Conservation (phyloP, 768 basidiomycete genomes). For the Kwoniella heveanensis region DNA sequence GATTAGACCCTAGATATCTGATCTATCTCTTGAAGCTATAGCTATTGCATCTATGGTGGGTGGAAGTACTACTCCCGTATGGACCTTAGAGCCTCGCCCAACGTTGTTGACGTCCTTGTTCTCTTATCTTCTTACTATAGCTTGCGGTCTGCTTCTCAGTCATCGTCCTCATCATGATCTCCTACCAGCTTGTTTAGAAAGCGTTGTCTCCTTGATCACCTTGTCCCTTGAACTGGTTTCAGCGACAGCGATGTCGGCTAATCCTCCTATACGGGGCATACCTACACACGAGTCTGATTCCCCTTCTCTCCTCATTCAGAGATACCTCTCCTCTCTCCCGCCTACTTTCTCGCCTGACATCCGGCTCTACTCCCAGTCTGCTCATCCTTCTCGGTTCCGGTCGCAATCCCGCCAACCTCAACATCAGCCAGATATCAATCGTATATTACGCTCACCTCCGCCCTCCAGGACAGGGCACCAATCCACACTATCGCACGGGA, state of each 20-base stretch:
- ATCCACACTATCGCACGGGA: background rate
- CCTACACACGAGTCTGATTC: constrained; percentile 14
- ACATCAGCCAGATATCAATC: too few species aligned
- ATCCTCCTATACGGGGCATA: constrained; percentile 33
- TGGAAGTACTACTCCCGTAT: too few species aligned
- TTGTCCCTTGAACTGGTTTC: background rate
- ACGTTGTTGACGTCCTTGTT: too few species aligned
- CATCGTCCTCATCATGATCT: background rate
- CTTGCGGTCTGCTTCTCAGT: too few species aligned
- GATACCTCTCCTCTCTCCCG: constrained; percentile 26
- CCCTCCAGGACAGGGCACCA: too few species aligned
- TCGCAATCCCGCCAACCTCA: background rate
- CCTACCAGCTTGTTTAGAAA: background rate
- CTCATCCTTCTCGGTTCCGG: too few species aligned
- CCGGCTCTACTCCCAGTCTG: too few species aligned
- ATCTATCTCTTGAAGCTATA: background rate
- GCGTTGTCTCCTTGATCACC: constrained; percentile 5
- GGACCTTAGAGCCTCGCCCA: too few species aligned
- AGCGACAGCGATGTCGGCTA: constrained; percentile 13
- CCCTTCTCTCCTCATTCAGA: constrained; percentile 16
- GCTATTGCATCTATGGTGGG: too few species aligned
- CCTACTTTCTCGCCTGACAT: constrained; percentile 1
- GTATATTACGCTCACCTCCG: too few species aligned
- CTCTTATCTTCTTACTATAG: too few species aligned
- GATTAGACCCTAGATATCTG: background rate